Base-by-base conservation (phyloP, 495 filamentous ascomycete species). In the Penicillium atrosanguineum region DNA sequence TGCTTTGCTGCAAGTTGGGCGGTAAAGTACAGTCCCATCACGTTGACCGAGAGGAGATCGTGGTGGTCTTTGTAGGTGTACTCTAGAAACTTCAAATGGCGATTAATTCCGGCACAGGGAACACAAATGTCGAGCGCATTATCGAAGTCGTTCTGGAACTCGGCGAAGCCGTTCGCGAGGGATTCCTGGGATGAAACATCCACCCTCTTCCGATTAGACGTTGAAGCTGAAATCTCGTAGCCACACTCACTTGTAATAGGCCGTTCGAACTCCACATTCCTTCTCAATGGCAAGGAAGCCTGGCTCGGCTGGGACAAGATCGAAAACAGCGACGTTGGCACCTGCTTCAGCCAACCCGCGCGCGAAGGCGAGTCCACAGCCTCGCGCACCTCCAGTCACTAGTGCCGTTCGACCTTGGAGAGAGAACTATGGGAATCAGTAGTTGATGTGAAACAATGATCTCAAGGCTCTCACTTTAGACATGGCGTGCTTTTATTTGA, bases 281-380 rank as follows among this genome's bases (percentile, higher is more conserved):
- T 66, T 66, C 12, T 62, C 56, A 20, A 77, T 71, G 6, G 50
- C 53, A 45, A 57, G 26, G 51, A 76, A 76, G 21, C 26, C 52
- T 6, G 44, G 43, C 3, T 56, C 65, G 1, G 60, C 69, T 34
- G 60, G 52, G 59, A 75, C 69, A 4, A 77, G 50, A 46, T 79
- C 75, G 36, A 94, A 79, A 39, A 95, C 78, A 23, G 93, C 73
- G 34, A 94, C 78, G 63, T 95, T 84, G 42, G 91, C 90, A 15
- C 91, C 90, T 49, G 87, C 88, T 75, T 94, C 90, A 37, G 91
- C 91, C 2, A 95, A 73, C 2, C 83, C 88, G 31, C 90, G 62
- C 14, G 87, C 87, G 64, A 92, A 90, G 6, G 87, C 80, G 56
- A 87, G 79, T 0, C 91, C 91, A 46, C 92, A 91, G 28, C 90